Evolutionary conservation across 202 grass and related monocot genomes (phyloP), one percentile per base, ranked within the genome.

Genomic region (Bolboschoenoplectus hybrid): DNA sequence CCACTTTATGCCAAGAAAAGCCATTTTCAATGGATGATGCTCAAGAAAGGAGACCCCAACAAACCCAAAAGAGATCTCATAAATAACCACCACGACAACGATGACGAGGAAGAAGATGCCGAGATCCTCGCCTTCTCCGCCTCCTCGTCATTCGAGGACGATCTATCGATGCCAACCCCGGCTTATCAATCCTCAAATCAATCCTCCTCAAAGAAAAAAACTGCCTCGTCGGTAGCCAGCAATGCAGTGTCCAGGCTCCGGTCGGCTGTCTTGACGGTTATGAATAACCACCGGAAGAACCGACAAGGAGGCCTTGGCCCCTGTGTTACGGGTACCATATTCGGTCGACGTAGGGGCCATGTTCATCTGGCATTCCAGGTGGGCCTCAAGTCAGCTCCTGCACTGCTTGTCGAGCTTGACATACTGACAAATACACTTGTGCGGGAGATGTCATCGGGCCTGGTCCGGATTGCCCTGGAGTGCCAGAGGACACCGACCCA

Each of bases 401-500:
- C 88, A 47, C 88, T 97, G 67, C 88, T 97, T 6, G 87, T 97
- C 4, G 94, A 97, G 87, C 78, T 97, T 82, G 88, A 92, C 63
- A 91, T 88, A 19, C 88, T 85, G 66, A 94, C 92, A 17, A 88
- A 85, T 70, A 89, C 90, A 10, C 94, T 97, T 67, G 94, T 94
- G 67, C 73, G 85, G 62, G 94, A 97, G 94, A 97, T 97, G 94
- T 88, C 92, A 63, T 94, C 92, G 0, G 94, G 92, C 63, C 92
- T 97, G 81, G 90, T 97, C 3, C 88, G 94, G 43, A 92, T 97
- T 63, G 94, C 94, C 9, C 90, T 97, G 83, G 94, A 97, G 85
- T 97, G 90, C 88, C 88, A 89, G 50, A 87, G 88, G 72, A 26
- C 80, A 45, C 81, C 88, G 0, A 45, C 74, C 74, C 81, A 84